Evolutionary conservation across 2,329 filamentous ascomycete species (phyloP), one percentile per base, ranked within the genome.

Genomic region (Catunica adiposa): DNA sequence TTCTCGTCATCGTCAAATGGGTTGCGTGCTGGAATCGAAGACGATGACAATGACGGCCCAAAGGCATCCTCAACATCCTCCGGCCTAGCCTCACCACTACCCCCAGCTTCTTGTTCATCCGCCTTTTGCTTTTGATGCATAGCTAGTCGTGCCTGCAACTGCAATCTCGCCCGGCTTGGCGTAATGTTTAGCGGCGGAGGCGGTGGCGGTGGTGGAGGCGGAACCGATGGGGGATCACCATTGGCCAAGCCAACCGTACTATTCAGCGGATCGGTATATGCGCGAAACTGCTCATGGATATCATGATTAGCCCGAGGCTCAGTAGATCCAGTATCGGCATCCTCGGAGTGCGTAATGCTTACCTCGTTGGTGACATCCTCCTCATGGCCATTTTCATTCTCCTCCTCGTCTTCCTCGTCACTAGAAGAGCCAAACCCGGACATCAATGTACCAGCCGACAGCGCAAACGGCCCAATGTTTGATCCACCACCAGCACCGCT

Each of bases 341-440:
- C 9, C 40, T 37, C 29, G 14, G 26, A 52, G 37, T 26, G n/a
- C 23, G 6, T 20, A 34, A 61, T 56, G 74, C 79, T 77, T 70
- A 83, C 80, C 79, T 83, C 80, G 60, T 75, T 80, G 64, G 77
- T 79, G 40, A 79, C 79, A 59, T 87, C 84, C 62, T 87, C 84
- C 61, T 90, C 83, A 61, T 84, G 84, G 57, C 87, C 86, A 37
- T 31, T 54, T 59, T 94, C 87, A 70, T 88, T 85, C 60, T 96
- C 90, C 60, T 96, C 90, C 63, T 96, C 90, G 61, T 97, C 92
- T 61, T 97, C 92, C 68, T 96, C 90, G 62, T 95, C 89, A 64
- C 89, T 95, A 51, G 86, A 92, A 69, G 89, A 94, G 65, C 88
- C 89, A 69, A 97, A 97, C 54, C 89, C 89, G 65, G 86, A 90